These are phyloP conservation scores for Nidula niveotomentosa DNA, from an alignment of 1,284 basidiomycete species.

Conservation along the genomic window DNA sequence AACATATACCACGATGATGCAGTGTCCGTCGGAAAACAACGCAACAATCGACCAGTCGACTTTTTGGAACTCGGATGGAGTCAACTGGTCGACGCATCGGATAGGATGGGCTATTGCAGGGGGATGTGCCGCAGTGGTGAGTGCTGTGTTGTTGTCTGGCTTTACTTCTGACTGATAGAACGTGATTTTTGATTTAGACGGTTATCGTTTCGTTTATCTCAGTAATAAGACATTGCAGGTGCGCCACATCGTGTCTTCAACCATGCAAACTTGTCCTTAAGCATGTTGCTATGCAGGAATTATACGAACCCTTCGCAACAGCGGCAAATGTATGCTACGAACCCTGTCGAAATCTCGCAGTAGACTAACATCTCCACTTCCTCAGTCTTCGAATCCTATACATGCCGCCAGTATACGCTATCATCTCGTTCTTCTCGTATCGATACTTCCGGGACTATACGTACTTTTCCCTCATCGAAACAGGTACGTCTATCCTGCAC, in stretches of 20 bases:
- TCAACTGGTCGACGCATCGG: conserved; percentile 30
- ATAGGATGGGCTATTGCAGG: conserved; percentile 34
- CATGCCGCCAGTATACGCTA: conserved; percentile 80
- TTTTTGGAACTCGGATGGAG: conserved; percentile 23
- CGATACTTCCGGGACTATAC: conserved; percentile 81
- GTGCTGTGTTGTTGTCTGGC: conserved; percentile 20
- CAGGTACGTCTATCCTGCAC: conserved; percentile 40
- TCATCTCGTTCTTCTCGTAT: conserved; percentile 88
- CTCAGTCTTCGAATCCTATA: conserved; percentile 71
- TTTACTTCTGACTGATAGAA: background rate
- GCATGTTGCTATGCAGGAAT: conserved; percentile 39
- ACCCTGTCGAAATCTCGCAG: background rate
- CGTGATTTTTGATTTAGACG: conserved; percentile 38
- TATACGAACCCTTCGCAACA: conserved; percentile 71
- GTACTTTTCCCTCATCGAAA: conserved; percentile 78
- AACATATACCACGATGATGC: too few relatives aligned
- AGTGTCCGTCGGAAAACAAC: conserved; percentile 26
- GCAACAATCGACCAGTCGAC: conserved; percentile 21
- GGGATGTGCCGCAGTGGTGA: conserved; percentile 45
- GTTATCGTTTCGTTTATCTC: conserved; percentile 54
- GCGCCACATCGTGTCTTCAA: conserved; percentile 18
- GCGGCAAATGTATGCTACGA: conserved; percentile 64
- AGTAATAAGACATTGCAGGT: conserved; percentile 62
- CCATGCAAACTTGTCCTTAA: background rate
- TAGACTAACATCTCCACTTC: background rate